These are phyloP conservation scores for Artemisia argyi DNA, from an alignment of 129 eudicot species.

Conservation along the genomic window DNA sequence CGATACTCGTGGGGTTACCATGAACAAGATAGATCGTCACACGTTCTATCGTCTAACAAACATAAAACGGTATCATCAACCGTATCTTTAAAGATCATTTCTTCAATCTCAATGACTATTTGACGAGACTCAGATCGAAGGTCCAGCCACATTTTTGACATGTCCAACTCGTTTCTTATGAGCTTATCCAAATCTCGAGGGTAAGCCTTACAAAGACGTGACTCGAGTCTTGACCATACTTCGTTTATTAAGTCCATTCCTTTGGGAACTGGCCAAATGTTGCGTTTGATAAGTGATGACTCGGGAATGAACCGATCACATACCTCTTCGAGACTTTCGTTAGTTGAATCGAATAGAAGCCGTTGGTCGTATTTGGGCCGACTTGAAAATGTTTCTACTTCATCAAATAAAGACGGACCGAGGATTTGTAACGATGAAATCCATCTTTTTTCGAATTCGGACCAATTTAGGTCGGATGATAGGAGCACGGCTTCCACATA, in stretches of 20 bases:
- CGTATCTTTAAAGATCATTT: conserved; percentile 53
- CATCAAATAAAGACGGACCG: conserved; percentile 72
- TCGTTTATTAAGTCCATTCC: conserved; percentile 74
- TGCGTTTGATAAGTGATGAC: conserved; percentile 36
- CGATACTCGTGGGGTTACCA: conserved; percentile 2
- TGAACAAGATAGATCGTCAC: conserved; percentile 19
- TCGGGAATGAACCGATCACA: conserved; percentile 57
- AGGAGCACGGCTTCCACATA: conserved; percentile 89
- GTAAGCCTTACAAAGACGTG: conserved; percentile 37
- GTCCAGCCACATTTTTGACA: conserved; percentile 62
- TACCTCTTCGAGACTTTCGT: conserved; percentile 59
- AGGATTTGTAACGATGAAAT: conserved; percentile 61
- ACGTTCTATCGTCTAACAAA: conserved; percentile 25
- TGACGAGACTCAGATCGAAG: conserved; percentile 43
- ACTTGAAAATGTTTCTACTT: conserved; percentile 73
- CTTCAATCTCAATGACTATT: conserved; percentile 55
- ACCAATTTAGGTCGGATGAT: conserved; percentile 86
- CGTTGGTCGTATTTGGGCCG: conserved; percentile 65
- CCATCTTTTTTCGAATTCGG: conserved; percentile 69
- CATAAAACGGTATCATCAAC: conserved; percentile 60
- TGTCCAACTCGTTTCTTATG: conserved; percentile 56
- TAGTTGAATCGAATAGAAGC: conserved; percentile 78
- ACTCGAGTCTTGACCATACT: conserved; percentile 75
- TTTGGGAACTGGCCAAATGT: conserved; percentile 47
- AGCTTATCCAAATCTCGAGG: conserved; percentile 66